Conservation (phyloP, 495 filamentous ascomycete species). For the Xylaria nigripes region DNA sequence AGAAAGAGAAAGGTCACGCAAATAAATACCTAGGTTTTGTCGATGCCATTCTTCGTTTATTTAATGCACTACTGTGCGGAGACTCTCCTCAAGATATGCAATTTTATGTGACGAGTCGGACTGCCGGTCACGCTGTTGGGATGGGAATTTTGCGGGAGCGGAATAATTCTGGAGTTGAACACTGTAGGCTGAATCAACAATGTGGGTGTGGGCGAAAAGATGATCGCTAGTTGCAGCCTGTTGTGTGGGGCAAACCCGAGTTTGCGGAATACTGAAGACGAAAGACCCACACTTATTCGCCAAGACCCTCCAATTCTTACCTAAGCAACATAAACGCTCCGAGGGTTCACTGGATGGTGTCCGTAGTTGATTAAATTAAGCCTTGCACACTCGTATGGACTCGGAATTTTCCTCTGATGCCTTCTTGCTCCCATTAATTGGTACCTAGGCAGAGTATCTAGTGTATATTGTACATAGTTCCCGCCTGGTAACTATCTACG, state of each 20-base stretch:
- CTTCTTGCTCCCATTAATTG: too few relatives aligned
- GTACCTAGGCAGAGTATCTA: neutral
- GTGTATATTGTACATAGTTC: neutral
- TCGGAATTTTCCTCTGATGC: too few relatives aligned
- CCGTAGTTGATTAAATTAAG: too few relatives aligned
- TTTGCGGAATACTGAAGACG: too few relatives aligned
- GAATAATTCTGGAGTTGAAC: neutral
- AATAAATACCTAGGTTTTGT: conserved; percentile 9
- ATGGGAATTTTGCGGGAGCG: neutral
- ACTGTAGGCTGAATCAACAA: neutral
- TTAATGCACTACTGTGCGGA: too few relatives aligned
- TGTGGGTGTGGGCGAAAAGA: neutral
- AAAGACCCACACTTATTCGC: neutral
- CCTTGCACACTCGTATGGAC: too few relatives aligned
- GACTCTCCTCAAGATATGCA: too few relatives aligned
- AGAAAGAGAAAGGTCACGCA: neutral
- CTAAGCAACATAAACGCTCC: too few relatives aligned
- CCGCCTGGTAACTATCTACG: too few relatives aligned
- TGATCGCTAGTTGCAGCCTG: neutral
- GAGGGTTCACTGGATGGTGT: too few relatives aligned
- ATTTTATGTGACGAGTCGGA: too few relatives aligned
- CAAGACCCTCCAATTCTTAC: neutral
- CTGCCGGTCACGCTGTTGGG: neutral
- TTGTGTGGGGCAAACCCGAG: neutral
- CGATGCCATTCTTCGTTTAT: conserved; percentile 8